These are phyloP conservation scores for Blastobotrys apis DNA, from an alignment of 1,139 yeast genomes.

Conservation along the genomic window DNA sequence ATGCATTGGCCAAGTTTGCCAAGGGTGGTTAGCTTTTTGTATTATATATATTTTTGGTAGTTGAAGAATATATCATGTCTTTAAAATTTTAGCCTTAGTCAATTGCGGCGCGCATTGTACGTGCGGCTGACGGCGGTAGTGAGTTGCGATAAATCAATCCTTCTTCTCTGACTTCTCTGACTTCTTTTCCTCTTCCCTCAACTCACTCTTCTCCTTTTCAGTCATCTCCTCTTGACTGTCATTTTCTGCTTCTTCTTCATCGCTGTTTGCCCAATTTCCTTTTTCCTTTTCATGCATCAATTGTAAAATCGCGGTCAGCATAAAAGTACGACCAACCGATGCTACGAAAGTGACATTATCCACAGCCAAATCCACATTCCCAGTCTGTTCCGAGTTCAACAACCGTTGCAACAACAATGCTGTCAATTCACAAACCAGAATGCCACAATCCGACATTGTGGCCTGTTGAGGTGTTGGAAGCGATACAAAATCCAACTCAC, in stretches of 20 bases:
- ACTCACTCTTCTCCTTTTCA: too few species aligned
- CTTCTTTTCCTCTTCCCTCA: too few species aligned
- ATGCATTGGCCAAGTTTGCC: constrained; percentile 11
- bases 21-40: constrained; percentile 5
- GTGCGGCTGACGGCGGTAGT: too few species aligned
- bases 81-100: too few species aligned
- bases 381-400: constrained; percentile 25
- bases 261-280: neutral
- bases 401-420: constrained; percentile 41
- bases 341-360: constrained; percentile 39
- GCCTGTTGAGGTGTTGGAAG: constrained; percentile 65
- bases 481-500: constrained; percentile 24
- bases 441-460: constrained; percentile 78
- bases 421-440: constrained; percentile 53
- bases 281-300: constrained; percentile 16
- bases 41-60: neutral
- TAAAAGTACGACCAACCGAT: constrained; percentile 43
- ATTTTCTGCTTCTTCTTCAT: too few species aligned
- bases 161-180: too few species aligned
- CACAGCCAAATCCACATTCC: constrained; percentile 32
- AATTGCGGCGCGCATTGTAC: too few species aligned
- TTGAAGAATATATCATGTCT: neutral
- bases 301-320: constrained; percentile 37
- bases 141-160: too few species aligned
- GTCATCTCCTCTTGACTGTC: too few species aligned